Evolutionary conservation across 1,284 basidiomycete genomes (phyloP).

Genomic region (Heterobasidion occidentale): DNA sequence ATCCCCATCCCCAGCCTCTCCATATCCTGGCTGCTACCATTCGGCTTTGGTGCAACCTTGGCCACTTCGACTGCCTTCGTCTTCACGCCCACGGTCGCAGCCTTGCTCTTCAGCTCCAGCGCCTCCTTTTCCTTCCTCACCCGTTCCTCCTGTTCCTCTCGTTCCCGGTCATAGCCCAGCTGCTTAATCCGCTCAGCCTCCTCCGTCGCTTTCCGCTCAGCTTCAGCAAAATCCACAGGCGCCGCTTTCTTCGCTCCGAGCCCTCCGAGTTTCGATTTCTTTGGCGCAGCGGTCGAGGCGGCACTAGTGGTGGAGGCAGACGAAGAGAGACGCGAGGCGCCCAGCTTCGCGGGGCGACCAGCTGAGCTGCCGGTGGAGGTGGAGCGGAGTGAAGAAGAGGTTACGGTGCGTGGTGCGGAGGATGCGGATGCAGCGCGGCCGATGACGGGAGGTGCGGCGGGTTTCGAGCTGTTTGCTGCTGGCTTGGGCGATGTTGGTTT

Average conservation of each 20-base stretch:
- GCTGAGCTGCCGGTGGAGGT: conserved; percentile 16
- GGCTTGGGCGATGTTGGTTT: conserved; percentile 60
- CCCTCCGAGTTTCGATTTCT: conserved; percentile 71
- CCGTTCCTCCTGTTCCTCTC: conserved; percentile 67
- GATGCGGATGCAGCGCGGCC: conserved; percentile 39
- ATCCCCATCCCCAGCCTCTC: conserved; percentile 75
- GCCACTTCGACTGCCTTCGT: conserved; percentile 19
- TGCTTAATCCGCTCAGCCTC: conserved; percentile 87
- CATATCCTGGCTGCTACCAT: conserved; percentile 39
- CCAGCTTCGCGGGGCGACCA: conserved; percentile 31
- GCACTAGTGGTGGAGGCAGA: conserved; percentile 21
- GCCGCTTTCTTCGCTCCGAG: conserved; percentile 83
- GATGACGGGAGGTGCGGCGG: conserved; percentile 49
- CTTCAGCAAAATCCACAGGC: conserved; percentile 86
- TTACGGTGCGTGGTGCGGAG: conserved; percentile 51
- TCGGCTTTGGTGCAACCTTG: conserved; percentile 23
- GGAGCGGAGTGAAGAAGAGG: conserved; percentile 51
- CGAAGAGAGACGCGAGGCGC: conserved; percentile 49
- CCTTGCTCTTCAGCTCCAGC: conserved; percentile 32
- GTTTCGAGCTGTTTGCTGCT: conserved; percentile 39
- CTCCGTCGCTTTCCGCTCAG: conserved; percentile 79
- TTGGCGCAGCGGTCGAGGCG: conserved; percentile 28
- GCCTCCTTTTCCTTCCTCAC: conserved; percentile 46
- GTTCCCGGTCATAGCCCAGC: conserved; percentile 80
- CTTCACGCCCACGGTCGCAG: conserved; percentile 7